Base-by-base conservation (phyloP, 2,329 filamentous ascomycete species). In the Fusarium praegraminearum region DNA sequence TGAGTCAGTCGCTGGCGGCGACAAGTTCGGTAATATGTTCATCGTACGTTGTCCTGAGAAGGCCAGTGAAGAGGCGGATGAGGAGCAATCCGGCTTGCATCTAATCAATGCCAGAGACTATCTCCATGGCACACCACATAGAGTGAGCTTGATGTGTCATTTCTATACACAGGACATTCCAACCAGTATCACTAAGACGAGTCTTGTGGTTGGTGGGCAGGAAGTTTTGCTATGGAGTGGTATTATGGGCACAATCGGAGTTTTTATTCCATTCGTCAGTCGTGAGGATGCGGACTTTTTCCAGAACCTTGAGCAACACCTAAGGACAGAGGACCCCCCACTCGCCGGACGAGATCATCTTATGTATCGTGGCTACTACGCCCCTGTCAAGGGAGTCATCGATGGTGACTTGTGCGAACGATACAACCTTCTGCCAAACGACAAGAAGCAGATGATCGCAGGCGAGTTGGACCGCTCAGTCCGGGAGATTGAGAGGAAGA, bases 1-100 rank as follows among this genome's bases (percentile, higher is more conserved):
- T 79, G 96, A 99, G 78, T 97, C 96, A 2, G 90, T 93, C 26
- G 94, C 94, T 4, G 96, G 95, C 36, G 95, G 95, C 36, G 96
- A 99, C 83, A 98, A 98, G 78, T 99, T 99, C 71, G 97, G 96
- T 65, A 99, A 99, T 75, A 81, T 99, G 18, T 99, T 94, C 90
- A 88, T 99, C 45, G 86, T 99, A 32, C 91, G 96, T 49, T 96
- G 93, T 75, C 94, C 95, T 0, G 84, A 90, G 64, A 96, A 97
- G 78, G 90, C 91, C 10, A 97, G 93, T 38, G 91, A 94, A 70
- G 93, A 97, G 78, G 92, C 94, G 1, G 96, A 99, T 75, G 96
- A 98, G 78, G 93, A 97, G 65, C 93, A 93, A 47, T 93, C 93
- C 5, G 95, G 94, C 16, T 90, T 94, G 4, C 94, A 98, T 80